Evolutionary conservation across 2,329 filamentous ascomycete species (phyloP), one percentile per base, ranked within the genome.

Genomic region (Sarocladium oryzae): DNA sequence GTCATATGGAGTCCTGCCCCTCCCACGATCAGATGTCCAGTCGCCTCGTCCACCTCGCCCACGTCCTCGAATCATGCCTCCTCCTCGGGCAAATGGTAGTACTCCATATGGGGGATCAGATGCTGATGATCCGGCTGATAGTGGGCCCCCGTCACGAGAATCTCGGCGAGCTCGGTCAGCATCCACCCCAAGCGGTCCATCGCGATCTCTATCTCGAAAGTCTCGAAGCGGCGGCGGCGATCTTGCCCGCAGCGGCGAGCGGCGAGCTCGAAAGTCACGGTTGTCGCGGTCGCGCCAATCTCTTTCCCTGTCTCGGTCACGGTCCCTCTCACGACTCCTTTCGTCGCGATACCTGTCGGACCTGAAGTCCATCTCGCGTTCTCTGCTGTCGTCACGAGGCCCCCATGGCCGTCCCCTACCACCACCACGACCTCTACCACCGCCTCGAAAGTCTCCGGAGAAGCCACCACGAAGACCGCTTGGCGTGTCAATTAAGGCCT

Each of bases 401-500:
- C 68, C 63, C 74, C 80, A 82, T 41, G 76, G 81, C 59, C 73
- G 79, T 58, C 69, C 82, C 65, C 76, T 78, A 54, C 74, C 82
- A 60, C 75, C 80, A 5, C 70, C 69, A 11, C 70, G 63, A 38
- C 69, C 20, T 18, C 46, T 18, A 24, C 30, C 21, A 16, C 33
- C 63, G 52, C 74, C 75, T 56, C 81, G 74, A 58, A 83, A 85
- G 50, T 89, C 86, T 21, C 81, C 76, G 2, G 72, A 71, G 61
- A 85, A 88, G 52, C 83, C 77, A 38, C 85, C 85, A 52, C 87
- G 78, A 13, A 83, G 85, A 26, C 82, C 83, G 56, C 77, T 80
- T n/a, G 81, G 78, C 26, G 80, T 70, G 54, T 92, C 88, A 54
- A 86, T 78, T 52, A 90, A 72, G 3, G 87, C 88, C 66, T 91